Base-by-base conservation (phyloP, 2,329 filamentous ascomycete species). In the Coniella vitis region DNA sequence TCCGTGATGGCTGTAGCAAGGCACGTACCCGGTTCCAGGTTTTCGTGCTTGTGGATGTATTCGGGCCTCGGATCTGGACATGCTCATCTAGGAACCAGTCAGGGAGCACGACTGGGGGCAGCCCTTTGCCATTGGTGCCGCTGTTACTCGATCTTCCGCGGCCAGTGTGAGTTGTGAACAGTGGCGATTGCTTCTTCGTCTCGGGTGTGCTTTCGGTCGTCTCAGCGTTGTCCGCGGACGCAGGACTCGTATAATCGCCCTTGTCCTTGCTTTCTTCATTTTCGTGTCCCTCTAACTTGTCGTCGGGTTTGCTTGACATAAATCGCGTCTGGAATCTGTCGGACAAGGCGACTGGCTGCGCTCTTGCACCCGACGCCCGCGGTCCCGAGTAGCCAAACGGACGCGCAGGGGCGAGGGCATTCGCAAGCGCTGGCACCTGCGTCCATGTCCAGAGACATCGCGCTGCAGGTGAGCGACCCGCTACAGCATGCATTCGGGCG, bases 91-190 rank as follows among this genome's bases (percentile, higher is more conserved):
- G 63, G 53, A 86, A 86, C 63, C 71, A 75, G 48, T 70, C 63
- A 1, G 83, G 80, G 13, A 86, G 65, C 43, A 72, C 67, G 19
- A 79, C 65, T 2, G 71, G 68, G n/a, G 77, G 77, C 10, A 79
- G 51, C 9, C 51, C 51, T 19, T 38, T 53, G 36, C 34, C 38
- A 13, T 47, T 34, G 7, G 29, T 25, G 22, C 34, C 12, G 10
- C 37, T 7, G 10, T 42, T 50, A n/a, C 39, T 41, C n/a, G 39
- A 29, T 19, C 51, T 41, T 9, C 22, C 40, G n/a, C 51, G 46
- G 17, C 47, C 41, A 16, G 20, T 19, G 3, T 38, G 32, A 19
- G 48, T 47, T 9, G 51, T 29, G 32, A 53, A 51, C 3, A 53
- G 40, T 16, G 45, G 44, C 31, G 25, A 29, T 29, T 51, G 47